These are phyloP conservation scores for Biscogniauxia sp. DNA, from an alignment of 2,329 filamentous ascomycete species.

Conservation along the genomic window DNA sequence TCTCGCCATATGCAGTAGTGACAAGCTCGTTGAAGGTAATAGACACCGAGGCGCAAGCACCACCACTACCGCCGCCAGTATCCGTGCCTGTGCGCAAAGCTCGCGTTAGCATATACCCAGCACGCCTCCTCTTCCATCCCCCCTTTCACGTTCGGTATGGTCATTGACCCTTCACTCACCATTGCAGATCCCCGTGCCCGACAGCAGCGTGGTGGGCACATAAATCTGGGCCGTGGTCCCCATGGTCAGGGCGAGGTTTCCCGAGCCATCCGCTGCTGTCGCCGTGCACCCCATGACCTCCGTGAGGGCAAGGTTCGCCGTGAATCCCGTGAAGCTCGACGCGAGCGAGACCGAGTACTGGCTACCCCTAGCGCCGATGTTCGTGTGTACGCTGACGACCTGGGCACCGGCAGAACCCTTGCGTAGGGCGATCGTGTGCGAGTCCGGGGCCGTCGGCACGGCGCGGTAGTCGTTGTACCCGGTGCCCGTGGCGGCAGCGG, in stretches of 20 bases:
- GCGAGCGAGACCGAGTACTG: slow-evolving; percentile 34
- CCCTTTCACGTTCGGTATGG: background rate
- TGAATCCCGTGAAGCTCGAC: slow-evolving; percentile 38
- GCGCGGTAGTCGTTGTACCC: slow-evolving; percentile 40
- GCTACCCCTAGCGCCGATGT: slow-evolving; percentile 35
- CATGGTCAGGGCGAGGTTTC: slow-evolving; percentile 43
- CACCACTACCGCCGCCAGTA: background rate
- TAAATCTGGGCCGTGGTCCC: slow-evolving; percentile 39
- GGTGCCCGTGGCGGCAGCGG: slow-evolving; percentile 36
- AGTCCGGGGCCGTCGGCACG: slow-evolving; percentile 38
- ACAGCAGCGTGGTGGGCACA: slow-evolving; percentile 26
- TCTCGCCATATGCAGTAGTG: slow-evolving; percentile 44
- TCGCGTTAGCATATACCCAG: background rate
- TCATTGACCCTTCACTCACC: slow-evolving; percentile 8
- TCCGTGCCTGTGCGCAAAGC: background rate
- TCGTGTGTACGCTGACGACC: slow-evolving; percentile 41
- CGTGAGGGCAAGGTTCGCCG: slow-evolving; percentile 30
- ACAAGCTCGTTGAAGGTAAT: slow-evolving; percentile 49
- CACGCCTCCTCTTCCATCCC: background rate
- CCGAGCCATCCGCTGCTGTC: slow-evolving; percentile 40
- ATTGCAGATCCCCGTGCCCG: slow-evolving; percentile 15
- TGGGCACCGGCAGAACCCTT: slow-evolving; percentile 36
- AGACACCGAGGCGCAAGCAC: slow-evolving; percentile 27
- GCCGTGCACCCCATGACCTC: slow-evolving; percentile 45
- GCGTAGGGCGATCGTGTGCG: slow-evolving; percentile 42